These are phyloP conservation scores for Coniella vitis DNA, from an alignment of 2,329 filamentous ascomycete genomes.

Conservation along the genomic window DNA sequence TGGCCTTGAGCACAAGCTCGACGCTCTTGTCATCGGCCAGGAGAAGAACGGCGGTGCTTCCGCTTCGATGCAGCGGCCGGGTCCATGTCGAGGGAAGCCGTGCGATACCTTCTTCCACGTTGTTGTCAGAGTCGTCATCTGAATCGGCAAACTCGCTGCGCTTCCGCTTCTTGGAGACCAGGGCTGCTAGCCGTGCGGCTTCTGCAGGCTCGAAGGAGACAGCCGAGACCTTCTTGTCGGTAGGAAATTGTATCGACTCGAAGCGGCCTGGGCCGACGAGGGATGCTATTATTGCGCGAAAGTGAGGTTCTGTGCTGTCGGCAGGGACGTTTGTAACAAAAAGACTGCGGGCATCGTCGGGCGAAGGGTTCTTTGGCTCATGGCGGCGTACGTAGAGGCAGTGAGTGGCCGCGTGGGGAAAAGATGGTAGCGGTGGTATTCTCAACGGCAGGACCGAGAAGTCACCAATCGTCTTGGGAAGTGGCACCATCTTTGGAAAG, in stretches of 20 bases:
- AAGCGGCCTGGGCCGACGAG: constrained; percentile 74
- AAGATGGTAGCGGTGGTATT: constrained; percentile 57
- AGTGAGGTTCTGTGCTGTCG: constrained; percentile 71
- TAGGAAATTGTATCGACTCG: constrained; percentile 70
- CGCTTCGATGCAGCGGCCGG: constrained; percentile 61
- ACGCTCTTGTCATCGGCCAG: constrained; percentile 80
- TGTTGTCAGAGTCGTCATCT: constrained; percentile 51
- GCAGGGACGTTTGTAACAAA: constrained; percentile 88
- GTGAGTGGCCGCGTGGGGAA: constrained; percentile 59
- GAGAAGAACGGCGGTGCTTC: constrained; percentile 71
- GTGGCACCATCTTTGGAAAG: constrained; percentile 25
- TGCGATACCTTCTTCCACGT: constrained; percentile 52
- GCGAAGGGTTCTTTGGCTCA: constrained; percentile 67
- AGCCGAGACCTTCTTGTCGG: constrained; percentile 38
- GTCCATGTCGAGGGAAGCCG: constrained; percentile 69
- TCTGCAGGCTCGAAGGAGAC: constrained; percentile 38
- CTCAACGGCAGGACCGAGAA: constrained; percentile 65
- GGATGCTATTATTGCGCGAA: constrained; percentile 67
- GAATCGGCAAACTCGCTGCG: constrained; percentile 32
- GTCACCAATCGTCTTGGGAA: constrained; percentile 44
- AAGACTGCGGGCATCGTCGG: constrained; percentile 69
- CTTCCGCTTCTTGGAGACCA: constrained; percentile 45
- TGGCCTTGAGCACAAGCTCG: constrained; percentile 69
- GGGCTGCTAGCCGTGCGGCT: constrained; percentile 31
- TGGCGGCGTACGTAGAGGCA: constrained; percentile 84